These are phyloP conservation scores for carrot (Daucus carota) DNA, from an alignment of 129 eudicot species.

Conservation along the genomic window DH1_v3.0 NC_030384.2:30498001-30498500, in stretches of 20 bases:
- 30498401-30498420: background rate
- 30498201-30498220: too few species aligned
- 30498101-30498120: background rate
- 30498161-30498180: too few species aligned
- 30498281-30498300: too few species aligned
- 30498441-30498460: background rate
- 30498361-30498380: background rate
- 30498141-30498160: too few species aligned
- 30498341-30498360: constrained; percentile 1
- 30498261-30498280: too few species aligned
- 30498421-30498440: background rate
- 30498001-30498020: constrained; percentile 87
- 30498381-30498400: background rate
- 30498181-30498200: too few species aligned
- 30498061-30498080: background rate
- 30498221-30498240: too few species aligned
- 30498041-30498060: background rate
- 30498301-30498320: too few species aligned
- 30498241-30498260: too few species aligned
- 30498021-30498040: constrained; percentile 53
- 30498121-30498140: background rate
- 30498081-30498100: background rate
- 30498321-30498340: too few species aligned
- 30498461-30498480: background rate
- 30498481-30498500: background rate